Evolutionary conservation across 352 stramenopile genomes (phyloP), one percentile per base, ranked within the genome.

Genomic region (Pythium inflatum): DNA sequence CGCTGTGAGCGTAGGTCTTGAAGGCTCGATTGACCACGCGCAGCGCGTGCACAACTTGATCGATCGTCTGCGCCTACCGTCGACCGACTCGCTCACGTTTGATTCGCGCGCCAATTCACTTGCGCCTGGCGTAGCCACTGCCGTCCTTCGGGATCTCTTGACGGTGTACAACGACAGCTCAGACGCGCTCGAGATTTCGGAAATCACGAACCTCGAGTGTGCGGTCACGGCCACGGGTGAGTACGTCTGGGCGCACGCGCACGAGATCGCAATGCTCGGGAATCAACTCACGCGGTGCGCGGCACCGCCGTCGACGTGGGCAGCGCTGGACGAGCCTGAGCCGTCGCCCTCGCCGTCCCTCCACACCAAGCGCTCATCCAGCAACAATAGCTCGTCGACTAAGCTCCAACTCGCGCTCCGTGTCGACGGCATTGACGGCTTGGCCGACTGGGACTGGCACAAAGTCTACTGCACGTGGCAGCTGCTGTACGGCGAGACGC

Each of bases 401-500:
- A 45, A 28, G 51, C 22, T 62, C 55, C 50, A 50, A 24, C 27
- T 62, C 18, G 25, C 34, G 0, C 7, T 51, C 24, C 27, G 16
- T 33, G 27, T 62, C 8, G 55, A 62, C 9, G 13, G 5, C 16
- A 22, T 62, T 3, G 38, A 53, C 4, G 55, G 55, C 2, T 36
- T 62, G 1, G 20, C 38, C 24, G 55, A 62, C 55, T 62, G 55
- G 55, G 65, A 72, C 40, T 72, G 65, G 65, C 50, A 63, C 57
- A 72, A 72, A 38, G 18, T 27, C 27, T 62, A 71, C 38, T 71
- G 65, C 49, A 61, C 54, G 38, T 71, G 65, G 65, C n/a, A 56
- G 20, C 56, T 71, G 1, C 22, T 62, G 16, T 55, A 71, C 22
- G 38, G 57, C 4, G 13, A 53, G 9, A 56, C 24, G 16, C 22